Base-by-base conservation (phyloP, 1,139 yeast genomes). In the Geotrichum aggregatum region DNA sequence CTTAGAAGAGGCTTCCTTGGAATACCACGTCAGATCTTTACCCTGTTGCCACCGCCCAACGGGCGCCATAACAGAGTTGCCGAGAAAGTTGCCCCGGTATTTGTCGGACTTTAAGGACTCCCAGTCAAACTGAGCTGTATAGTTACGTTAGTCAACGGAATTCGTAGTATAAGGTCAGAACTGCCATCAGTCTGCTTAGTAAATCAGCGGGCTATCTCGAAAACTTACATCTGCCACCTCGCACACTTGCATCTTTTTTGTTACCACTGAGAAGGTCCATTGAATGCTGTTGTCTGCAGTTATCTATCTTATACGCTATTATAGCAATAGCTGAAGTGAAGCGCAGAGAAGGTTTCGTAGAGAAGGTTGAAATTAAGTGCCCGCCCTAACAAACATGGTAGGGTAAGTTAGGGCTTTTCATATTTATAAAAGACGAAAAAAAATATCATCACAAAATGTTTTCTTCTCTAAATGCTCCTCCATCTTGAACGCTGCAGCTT, bases 191-290 rank as follows among this genome's bases (percentile, higher is more conserved):
- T n/a, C n/a, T n/a, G n/a, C n/a, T n/a, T n/a, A n/a, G n/a, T n/a
- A n/a, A n/a, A n/a, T n/a, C n/a, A n/a, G n/a, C n/a, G n/a, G n/a
- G n/a, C n/a, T n/a, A n/a, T n/a, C n/a, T n/a, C n/a, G n/a, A n/a
- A n/a, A n/a, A n/a, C 40, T 31, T 30, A 44, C 60, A 66, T 28
- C 63, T 55, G 7, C 67, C 67, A 4, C 67, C 67, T n/a, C 67
- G 58, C 6, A 59, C 63, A 16, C 66, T 62, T 10, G 56, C 64
- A 6, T 59, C 55, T 28, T 60, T 58, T 34, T 52, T 56, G 3
- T 54, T 49, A 26, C 56, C 55, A 10, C 56, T 51, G 5, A 59
- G 41, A 19, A 61, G 49, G 49, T 61, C 64, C 64, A 61, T 61
- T n/a, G n/a, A n/a, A n/a, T n/a, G n/a, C n/a, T n/a, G n/a, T n/a